These are phyloP conservation scores for Vitis hybrid DNA, from an alignment of 177 flowering plant genomes.

Conservation along the genomic window DNA sequence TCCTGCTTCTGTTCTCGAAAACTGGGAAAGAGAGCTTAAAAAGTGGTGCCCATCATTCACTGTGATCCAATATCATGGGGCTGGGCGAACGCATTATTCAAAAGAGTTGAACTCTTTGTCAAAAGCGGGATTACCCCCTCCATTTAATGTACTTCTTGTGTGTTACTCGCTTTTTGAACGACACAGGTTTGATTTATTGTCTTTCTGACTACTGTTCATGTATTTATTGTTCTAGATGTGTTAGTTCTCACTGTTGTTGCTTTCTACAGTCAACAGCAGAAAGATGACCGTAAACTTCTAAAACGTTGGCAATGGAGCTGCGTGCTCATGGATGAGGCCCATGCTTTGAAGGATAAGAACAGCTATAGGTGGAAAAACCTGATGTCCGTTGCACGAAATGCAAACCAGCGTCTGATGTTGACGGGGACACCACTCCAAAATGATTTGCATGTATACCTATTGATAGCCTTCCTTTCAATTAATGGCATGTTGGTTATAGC, in stretches of 20 bases:
- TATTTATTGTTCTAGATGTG: neutral
- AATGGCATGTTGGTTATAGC: too few relatives aligned
- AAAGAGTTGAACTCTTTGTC: constrained; percentile 64
- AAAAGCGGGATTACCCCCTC: constrained; percentile 80
- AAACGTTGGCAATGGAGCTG: constrained; percentile 94
- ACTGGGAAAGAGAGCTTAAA: constrained; percentile 95
- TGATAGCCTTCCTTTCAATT: neutral
- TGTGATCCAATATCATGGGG: constrained; percentile 81
- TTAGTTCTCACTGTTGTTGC: constrained; percentile 1
- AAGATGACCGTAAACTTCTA: constrained; percentile 89
- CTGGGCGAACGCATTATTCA: constrained; percentile 63
- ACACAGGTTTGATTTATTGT: constrained; percentile 58
- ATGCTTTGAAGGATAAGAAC: constrained; percentile 90
- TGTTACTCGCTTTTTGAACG: constrained; percentile 95
- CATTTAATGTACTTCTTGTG: constrained; percentile 89
- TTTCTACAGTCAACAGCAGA: constrained; percentile 73
- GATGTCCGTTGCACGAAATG: constrained; percentile 84
- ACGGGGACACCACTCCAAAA: constrained; percentile 98
- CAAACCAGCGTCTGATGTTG: constrained; percentile 89
- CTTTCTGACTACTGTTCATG: neutral
- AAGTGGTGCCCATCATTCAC: constrained; percentile 95
- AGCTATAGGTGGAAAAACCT: constrained; percentile 96
- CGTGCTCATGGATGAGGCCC: constrained; percentile 97
- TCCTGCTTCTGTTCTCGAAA: constrained; percentile 94
- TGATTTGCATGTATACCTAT: constrained; percentile 74